Conservation (phyloP, 1,284 basidiomycete genomes). For the Cutaneotrichosporon sp. region DNA sequence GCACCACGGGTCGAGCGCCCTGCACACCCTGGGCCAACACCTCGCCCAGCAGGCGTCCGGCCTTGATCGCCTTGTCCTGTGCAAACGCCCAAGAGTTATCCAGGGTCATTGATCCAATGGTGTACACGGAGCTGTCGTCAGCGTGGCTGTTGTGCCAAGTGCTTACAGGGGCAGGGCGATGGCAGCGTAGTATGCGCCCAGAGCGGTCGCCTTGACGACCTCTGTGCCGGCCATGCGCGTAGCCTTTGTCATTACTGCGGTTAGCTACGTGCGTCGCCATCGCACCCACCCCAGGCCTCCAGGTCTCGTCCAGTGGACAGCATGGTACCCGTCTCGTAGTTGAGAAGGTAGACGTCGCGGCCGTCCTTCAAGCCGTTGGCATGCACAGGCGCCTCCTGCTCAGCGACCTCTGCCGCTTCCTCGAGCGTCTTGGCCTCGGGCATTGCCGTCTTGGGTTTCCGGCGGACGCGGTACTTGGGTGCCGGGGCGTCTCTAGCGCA, state of each 20-base stretch:
- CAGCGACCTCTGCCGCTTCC: neutral
- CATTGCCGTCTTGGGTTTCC: neutral
- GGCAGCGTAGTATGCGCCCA: conserved; percentile 54
- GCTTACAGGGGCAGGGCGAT: conserved; percentile 51
- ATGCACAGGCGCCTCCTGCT: neutral
- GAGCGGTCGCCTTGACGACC: conserved; percentile 54
- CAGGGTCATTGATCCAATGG: conserved; percentile 40
- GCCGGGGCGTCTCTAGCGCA: conserved; percentile 19
- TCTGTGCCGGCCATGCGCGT: conserved; percentile 49
- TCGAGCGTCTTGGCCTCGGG: neutral
- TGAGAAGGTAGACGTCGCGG: conserved; percentile 48
- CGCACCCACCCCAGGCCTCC: conserved; percentile 37
- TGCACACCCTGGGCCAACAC: conserved; percentile 54
- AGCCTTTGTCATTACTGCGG: conserved; percentile 36
- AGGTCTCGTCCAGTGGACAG: conserved; percentile 50
- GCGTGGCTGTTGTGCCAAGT: neutral
- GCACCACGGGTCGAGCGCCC: conserved; percentile 53
- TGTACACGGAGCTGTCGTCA: conserved; percentile 46
- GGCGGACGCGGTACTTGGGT: neutral
- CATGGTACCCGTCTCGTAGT: conserved; percentile 48
- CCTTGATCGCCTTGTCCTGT: conserved; percentile 51
- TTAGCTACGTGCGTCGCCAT: conserved; percentile 27
- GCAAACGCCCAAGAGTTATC: conserved; percentile 50
- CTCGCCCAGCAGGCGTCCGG: conserved; percentile 54
- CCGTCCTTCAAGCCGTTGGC: conserved; percentile 37